Percentiles rank a stretch among this genome's conserved stretches.
These are phyloP conservation scores for Annulohypoxylon stygium DNA, from an alignment of 495 filamentous ascomycete species.

Conservation along the genomic window DNA sequence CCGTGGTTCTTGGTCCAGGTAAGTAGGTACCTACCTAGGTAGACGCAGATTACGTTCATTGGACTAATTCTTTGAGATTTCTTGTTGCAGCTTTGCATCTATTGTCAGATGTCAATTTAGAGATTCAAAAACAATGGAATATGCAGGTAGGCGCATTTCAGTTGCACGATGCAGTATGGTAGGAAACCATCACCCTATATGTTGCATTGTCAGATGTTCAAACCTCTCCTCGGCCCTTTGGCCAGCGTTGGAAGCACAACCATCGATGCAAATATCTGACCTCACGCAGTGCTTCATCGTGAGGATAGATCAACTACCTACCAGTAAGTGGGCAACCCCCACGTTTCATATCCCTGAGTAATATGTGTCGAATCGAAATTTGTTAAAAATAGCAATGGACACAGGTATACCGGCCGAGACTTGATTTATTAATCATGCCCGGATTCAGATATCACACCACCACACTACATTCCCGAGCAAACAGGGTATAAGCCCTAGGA, in stretches of 20 bases:
- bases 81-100: too few relatives aligned
- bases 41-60: too few relatives aligned
- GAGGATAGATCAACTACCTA: neutral
- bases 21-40: too few relatives aligned
- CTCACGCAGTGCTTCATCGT: neutral
- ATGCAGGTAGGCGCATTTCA: neutral
- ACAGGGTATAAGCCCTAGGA: neutral
- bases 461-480: neutral
- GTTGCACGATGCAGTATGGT: neutral
- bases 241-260: neutral
- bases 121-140: neutral
- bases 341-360: neutral
- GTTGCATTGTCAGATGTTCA: neutral
- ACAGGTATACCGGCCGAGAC: neutral
- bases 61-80: too few relatives aligned
- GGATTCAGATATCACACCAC: conserved; percentile 2
- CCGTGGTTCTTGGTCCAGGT: too few relatives aligned
- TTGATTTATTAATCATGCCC: neutral
- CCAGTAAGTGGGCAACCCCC: neutral
- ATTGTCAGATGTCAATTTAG: too few relatives aligned
- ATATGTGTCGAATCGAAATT: neutral
- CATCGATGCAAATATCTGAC: neutral
- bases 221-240: neutral
- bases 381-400: neutral
- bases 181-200: too few relatives aligned